Percentiles rank a stretch among this genome's conserved stretches.
These are phyloP conservation scores for Meredithiella fracta DNA, from an alignment of 2,329 filamentous ascomycete species.

Conservation along the genomic window DNA sequence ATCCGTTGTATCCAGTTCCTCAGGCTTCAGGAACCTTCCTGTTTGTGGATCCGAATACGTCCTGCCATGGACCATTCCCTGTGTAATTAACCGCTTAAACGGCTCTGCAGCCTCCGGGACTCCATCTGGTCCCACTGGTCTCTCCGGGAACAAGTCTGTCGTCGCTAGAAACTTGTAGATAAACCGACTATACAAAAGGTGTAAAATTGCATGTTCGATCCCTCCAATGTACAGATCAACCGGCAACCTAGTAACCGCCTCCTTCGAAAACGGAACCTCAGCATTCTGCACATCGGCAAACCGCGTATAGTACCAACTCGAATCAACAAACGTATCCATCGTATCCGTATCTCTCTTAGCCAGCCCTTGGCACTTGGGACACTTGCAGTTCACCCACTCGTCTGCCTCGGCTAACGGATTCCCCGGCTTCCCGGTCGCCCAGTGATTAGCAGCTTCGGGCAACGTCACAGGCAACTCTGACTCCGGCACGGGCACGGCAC, in stretches of 20 bases:
- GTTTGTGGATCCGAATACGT: conserved; percentile 61
- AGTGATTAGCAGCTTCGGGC: conserved; percentile 52
- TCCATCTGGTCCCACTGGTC: conserved; percentile 16
- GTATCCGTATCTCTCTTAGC: conserved; percentile 80
- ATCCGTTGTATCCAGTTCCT: conserved; percentile 51
- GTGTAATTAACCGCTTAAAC: conserved; percentile 66
- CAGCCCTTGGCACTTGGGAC: conserved; percentile 53
- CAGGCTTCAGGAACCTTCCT: conserved; percentile 59
- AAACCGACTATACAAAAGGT: conserved; percentile 77
- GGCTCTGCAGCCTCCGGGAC: conserved; percentile 39
- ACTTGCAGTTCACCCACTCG: conserved; percentile 59
- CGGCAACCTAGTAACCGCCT: conserved; percentile 42
- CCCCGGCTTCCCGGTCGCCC: conserved; percentile 51
- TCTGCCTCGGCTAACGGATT: conserved; percentile 59
- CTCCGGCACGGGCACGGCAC: conserved; percentile 60
- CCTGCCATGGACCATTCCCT: conserved; percentile 86
- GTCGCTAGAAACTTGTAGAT: conserved; percentile 70
- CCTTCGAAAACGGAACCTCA: conserved; percentile 42
- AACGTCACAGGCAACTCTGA: conserved; percentile 61
- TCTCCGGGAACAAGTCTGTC: conserved; percentile 31
- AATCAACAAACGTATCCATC: conserved; percentile 94
- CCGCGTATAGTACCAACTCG: conserved; percentile 81
- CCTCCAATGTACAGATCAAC: conserved; percentile 84
- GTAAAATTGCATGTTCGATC: conserved; percentile 79
- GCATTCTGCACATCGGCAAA: conserved; percentile 57